Evolutionary conservation across 2,329 filamentous ascomycete genomes (phyloP).

Genomic region (Ophiosphaerella narmari): DNA sequence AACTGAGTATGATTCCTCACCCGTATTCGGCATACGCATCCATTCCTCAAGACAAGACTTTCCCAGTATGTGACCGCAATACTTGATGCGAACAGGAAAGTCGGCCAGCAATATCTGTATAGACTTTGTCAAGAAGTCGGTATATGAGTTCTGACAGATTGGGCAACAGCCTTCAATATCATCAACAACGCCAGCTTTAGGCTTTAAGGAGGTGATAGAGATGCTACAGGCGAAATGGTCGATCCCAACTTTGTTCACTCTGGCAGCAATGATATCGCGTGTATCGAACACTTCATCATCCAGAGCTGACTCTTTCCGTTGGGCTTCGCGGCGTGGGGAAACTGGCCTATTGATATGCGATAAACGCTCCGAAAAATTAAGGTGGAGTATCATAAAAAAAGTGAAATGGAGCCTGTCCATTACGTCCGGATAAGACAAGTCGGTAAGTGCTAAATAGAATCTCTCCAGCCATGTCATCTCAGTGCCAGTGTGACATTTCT

Average conservation of each 20-base stretch:
- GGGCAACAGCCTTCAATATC: conserved; percentile 20
- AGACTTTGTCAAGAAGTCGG: conserved; percentile 9
- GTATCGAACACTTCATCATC: background rate
- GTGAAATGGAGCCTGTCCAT: conserved; percentile 11
- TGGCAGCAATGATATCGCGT: conserved; percentile 3
- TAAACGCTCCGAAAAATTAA: conserved; percentile 12
- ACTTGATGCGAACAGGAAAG: conserved; percentile 30
- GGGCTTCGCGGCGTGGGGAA: conserved; percentile 1
- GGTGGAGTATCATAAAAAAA: conserved; percentile 15
- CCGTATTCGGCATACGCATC: conserved; percentile 26
- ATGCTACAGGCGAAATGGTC: conserved; percentile 30
- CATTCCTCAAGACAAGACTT: conserved; percentile 29
- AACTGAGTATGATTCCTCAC: conserved; percentile 24
- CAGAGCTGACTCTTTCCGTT: background rate
- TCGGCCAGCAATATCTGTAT: conserved; percentile 21
- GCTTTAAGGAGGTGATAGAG: conserved; percentile 10
- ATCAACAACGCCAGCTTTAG: background rate
- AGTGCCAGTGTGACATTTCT: conserved; percentile 11
- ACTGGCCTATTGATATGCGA: conserved; percentile 3
- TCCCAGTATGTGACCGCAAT: conserved; percentile 31
- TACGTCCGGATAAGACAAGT: conserved; percentile 3
- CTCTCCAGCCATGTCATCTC: conserved; percentile 12
- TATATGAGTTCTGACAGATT: conserved; percentile 28
- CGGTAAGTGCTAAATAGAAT: conserved; percentile 25
- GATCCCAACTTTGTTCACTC: conserved; percentile 6